Evolutionary conservation across 306 rosid species (phyloP).

Genomic region (Gleditsia sinensis): DNA sequence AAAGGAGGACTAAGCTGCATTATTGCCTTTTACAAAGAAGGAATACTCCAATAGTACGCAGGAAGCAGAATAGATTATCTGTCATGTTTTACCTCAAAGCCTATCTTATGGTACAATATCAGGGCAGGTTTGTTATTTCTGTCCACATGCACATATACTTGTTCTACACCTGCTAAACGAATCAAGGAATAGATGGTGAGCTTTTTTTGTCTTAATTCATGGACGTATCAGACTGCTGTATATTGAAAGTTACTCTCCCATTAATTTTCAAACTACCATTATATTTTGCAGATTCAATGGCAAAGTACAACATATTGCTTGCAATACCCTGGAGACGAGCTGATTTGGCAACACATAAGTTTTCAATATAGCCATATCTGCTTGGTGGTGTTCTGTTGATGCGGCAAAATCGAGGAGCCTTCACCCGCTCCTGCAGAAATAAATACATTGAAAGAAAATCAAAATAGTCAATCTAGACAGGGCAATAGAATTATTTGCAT

Average conservation of each 20-base stretch:
- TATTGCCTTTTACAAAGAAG: not conserved
- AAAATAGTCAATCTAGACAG: slow-evolving; percentile 20
- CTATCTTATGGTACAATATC: slow-evolving; percentile 58
- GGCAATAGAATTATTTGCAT: not conserved
- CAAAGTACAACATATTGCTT: slow-evolving; percentile 68
- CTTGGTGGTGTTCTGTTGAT: slow-evolving; percentile 44
- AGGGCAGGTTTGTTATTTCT: slow-evolving; percentile 54
- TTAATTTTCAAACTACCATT: slow-evolving; percentile 48
- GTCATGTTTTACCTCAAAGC: slow-evolving; percentile 66
- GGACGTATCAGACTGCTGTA: not conserved
- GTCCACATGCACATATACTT: slow-evolving; percentile 65
- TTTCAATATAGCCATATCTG: slow-evolving; percentile 69
- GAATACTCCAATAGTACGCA: not conserved
- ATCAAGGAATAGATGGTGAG: not conserved
- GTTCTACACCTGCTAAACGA: slow-evolving; percentile 49
- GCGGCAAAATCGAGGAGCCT: slow-evolving; percentile 49
- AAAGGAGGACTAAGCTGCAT: slow-evolving; percentile 28
- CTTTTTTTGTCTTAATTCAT: not conserved
- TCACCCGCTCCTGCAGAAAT: slow-evolving; percentile 53
- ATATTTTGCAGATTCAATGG: slow-evolving; percentile 54
- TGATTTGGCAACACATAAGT: slow-evolving; percentile 67
- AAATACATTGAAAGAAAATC: slow-evolving; percentile 1
- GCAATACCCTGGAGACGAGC: slow-evolving; percentile 81
- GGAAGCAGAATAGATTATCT: not conserved
- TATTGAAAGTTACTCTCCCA: not conserved